phyloP scores from a whole-genome alignment of 768 basidiomycete species.

The Wakefieldia striispora region DNA sequence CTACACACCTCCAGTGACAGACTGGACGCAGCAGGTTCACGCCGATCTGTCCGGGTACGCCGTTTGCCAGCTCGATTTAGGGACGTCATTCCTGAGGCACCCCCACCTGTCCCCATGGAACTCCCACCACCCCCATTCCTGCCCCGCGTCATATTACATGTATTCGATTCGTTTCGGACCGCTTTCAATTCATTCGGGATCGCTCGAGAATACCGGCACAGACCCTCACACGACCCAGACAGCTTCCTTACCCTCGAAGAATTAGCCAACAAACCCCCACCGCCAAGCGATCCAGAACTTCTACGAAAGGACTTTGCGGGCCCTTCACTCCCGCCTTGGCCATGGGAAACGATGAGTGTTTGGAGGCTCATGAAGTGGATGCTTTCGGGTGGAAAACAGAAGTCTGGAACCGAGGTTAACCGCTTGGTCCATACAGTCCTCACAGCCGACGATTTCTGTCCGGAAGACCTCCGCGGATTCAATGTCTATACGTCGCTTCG shows the following conservation, averaged over 20 bases:
- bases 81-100: background rate
- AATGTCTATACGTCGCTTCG: slow-evolving; percentile 7
- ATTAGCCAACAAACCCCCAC: background rate
- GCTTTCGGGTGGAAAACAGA: slow-evolving; percentile 1
- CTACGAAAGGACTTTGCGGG: too few species aligned
- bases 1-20: too few species aligned
- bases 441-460: slow-evolving; percentile 1
- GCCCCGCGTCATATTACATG: background rate
- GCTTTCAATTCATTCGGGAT: background rate
- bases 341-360: slow-evolving; percentile 8
- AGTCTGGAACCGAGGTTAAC: slow-evolving; percentile 8
- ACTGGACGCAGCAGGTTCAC: too few species aligned
- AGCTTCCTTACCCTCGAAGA: background rate
- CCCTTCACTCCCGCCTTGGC: slow-evolving; percentile 5
- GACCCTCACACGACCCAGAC: background rate
- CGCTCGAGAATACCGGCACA: background rate
- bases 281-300: too few species aligned
- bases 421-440: slow-evolving; percentile 5
- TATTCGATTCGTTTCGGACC: background rate
- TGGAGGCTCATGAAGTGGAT: slow-evolving; percentile 18
- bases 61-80: background rate
- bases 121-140: background rate
- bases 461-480: slow-evolving; percentile 15
- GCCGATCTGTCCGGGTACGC: too few species aligned
- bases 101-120: background rate